A percentile compares a stretch with the other conserved stretches of the same genome.
Evolutionary conservation across 164 flowering plant species (phyloP).

Genomic region (Umbellularia californica): DNA sequence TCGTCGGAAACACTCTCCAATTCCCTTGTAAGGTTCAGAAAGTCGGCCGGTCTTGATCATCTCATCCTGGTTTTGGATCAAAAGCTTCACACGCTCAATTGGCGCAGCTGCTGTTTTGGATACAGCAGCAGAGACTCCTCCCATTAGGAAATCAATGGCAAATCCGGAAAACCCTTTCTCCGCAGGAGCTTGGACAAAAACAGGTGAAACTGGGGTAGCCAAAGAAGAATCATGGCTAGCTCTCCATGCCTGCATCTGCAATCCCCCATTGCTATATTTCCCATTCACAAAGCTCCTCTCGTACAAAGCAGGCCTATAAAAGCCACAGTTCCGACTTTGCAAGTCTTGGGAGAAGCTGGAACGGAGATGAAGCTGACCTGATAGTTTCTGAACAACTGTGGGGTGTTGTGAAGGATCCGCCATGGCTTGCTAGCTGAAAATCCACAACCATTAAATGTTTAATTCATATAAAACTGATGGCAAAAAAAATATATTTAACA

Average conservation of each 20-base stretch:
- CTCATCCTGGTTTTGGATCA: conserved; percentile 89
- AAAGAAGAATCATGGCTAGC: conserved; percentile 27
- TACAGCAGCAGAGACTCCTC: conserved; percentile 90
- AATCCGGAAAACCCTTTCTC: conserved; percentile 61
- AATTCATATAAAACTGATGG: not conserved
- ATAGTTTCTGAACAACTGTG: conserved; percentile 40
- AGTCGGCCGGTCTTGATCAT: conserved; percentile 76
- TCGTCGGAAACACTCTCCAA: conserved; percentile 71
- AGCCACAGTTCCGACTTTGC: conserved; percentile 24
- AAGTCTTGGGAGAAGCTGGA: conserved; percentile 36
- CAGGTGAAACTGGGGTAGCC: conserved; percentile 38
- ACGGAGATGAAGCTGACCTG: conserved; percentile 43
- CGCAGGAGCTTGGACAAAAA: conserved; percentile 61
- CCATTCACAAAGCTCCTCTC: conserved; percentile 35
- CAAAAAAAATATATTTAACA: not conserved
- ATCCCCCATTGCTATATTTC: conserved; percentile 44
- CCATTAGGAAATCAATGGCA: conserved; percentile 75
- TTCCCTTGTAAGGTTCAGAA: conserved; percentile 80
- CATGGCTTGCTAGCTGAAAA: conserved; percentile 20
- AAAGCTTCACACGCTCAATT: conserved; percentile 82
- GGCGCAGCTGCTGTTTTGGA: conserved; percentile 94
- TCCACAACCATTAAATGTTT: not conserved
- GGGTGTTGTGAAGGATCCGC: conserved; percentile 45
- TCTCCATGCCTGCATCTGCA: conserved; percentile 31
- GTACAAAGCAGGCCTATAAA: conserved; percentile 31